phyloP scores from a whole-genome alignment of 2,329 filamentous ascomycete genomes.

The Ophiostoma piceae region DNA sequence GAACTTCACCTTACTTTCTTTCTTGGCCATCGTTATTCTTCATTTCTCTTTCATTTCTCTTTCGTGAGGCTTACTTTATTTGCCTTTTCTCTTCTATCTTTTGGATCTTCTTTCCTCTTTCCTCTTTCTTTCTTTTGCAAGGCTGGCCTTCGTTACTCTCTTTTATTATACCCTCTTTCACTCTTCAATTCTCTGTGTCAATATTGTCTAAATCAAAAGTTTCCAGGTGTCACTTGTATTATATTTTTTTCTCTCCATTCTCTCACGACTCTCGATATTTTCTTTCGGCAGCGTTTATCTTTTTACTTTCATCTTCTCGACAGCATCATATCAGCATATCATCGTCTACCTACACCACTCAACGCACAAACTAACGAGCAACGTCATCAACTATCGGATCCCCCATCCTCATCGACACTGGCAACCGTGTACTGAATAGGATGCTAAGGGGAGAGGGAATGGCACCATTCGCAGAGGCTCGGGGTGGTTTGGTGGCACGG shows the following conservation, averaged over 20 bases:
- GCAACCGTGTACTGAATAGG: conserved; percentile 24
- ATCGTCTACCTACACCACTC: background rate
- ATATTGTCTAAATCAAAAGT: conserved; percentile 9
- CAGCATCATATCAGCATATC: background rate
- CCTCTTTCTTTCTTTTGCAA: conserved; percentile 25
- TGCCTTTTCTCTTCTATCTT: conserved; percentile 18
- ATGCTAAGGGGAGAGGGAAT: conserved; percentile 32
- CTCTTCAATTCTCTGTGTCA: conserved; percentile 8
- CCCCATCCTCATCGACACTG: conserved; percentile 21
- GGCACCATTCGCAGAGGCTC: conserved; percentile 30
- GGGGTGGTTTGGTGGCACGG: conserved; percentile 22
- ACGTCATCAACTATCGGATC: conserved; percentile 22
- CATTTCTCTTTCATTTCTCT: conserved; percentile 18
- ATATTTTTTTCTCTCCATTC: background rate
- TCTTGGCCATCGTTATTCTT: conserved; percentile 15
- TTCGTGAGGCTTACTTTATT: background rate
- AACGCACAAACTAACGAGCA: background rate
- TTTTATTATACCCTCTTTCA: conserved; percentile 22
- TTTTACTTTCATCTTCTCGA: background rate
- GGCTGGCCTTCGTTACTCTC: conserved; percentile 29
- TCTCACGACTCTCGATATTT: conserved; percentile 20
- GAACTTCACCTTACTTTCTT: conserved; percentile 17
- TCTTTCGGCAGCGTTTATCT: background rate
- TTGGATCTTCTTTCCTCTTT: background rate
- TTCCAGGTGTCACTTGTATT: conserved; percentile 2